Conservation (phyloP, 768 basidiomycete species). For the Tylopilus vinaceipallidus region DNA sequence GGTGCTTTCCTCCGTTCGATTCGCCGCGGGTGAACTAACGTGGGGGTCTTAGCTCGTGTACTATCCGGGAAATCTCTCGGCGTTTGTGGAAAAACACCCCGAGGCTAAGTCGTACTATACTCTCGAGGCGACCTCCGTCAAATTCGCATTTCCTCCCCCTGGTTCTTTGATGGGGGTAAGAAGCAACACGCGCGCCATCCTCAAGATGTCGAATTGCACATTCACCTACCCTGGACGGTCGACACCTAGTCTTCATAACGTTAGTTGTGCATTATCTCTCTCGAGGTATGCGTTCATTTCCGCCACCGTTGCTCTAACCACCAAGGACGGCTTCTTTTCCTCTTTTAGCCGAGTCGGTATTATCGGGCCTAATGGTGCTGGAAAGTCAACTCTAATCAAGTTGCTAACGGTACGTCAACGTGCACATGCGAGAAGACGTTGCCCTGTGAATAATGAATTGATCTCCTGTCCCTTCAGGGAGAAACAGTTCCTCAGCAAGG, state of each 20-base stretch:
- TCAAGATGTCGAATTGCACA: conserved; percentile 89
- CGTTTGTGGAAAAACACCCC: conserved; percentile 86
- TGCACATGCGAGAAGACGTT: conserved; percentile 1
- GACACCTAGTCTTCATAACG: conserved; percentile 79
- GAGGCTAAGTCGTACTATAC: conserved; percentile 97
- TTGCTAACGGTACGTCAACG: conserved; percentile 67
- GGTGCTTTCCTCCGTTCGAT: conserved; percentile 36
- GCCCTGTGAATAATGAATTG: conserved; percentile 13
- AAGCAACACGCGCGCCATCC: conserved; percentile 92
- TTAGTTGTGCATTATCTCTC: conserved; percentile 90
- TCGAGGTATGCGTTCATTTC: conserved; percentile 60
- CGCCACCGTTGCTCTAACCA: conserved; percentile 18
- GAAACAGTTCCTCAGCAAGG: conserved; percentile 92
- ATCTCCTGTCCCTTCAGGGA: conserved; percentile 48
- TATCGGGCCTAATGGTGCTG: conserved; percentile 91
- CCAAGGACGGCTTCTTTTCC: conserved; percentile 22
- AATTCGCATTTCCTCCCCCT: conserved; percentile 93
- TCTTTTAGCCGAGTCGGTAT: conserved; percentile 80
- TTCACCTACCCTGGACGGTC: conserved; percentile 89
- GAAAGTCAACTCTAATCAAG: conserved; percentile 95
- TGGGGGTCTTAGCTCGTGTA: conserved; percentile 67
- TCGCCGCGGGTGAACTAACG: conserved; percentile 16
- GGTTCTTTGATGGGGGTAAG: conserved; percentile 97
- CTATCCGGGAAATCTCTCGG: conserved; percentile 89
- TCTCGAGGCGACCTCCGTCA: conserved; percentile 87